Evolutionary conservation across 371 early-diverging fungal genomes (phyloP), one percentile per base, ranked within the genome.

Genomic region (Capillidium rhysosporum): DNA sequence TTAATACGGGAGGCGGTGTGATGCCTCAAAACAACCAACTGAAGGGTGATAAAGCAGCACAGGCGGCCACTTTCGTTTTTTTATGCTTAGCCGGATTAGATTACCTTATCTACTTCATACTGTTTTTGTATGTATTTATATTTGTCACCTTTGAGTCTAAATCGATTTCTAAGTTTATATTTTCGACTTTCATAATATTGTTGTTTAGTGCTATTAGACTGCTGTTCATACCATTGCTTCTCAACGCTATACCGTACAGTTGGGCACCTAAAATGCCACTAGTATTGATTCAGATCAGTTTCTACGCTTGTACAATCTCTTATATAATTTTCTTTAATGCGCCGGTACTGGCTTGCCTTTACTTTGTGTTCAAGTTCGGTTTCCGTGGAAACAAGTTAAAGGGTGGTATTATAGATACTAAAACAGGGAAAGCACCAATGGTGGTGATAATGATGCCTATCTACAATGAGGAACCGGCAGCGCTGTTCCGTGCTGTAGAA

Each of bases 401-500:
- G 38, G 51, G 34, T n/a, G 51, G 51, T 38, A 51, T 51, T 2
- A 51, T 26, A 3, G 23, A 30, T 34, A 8, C 43, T 7, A 38
- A 51, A 23, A 21, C 21, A 12, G 23, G 23, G 4, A n/a, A 51
- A 28, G 38, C 10, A 18, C 51, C 51, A 20, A 51, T 34, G 29
- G 51, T 51, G 21, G 51, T 51, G 38, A 51, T 51, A 29, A 51
- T 51, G 51, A 51, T 51, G 51, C 51, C 51, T 12, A 51, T 51
- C 38, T 51, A 51, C 38, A 51, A 51, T 38, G 51, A 51, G 38
- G 51, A 51, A 14, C 34, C 30, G 28, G 12, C 34, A 0, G 25
- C 51, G 4, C 38, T 51, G 8, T 51, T 51, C 23, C 29, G 51
- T 8, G 51, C 51, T 12, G 51, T 51, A 29, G 51, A 51, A 21